Percentiles rank a stretch among this genome's conserved stretches.
Conservation (phyloP, 495 filamentous ascomycete species). For the Tetracladium setigerum region DNA sequence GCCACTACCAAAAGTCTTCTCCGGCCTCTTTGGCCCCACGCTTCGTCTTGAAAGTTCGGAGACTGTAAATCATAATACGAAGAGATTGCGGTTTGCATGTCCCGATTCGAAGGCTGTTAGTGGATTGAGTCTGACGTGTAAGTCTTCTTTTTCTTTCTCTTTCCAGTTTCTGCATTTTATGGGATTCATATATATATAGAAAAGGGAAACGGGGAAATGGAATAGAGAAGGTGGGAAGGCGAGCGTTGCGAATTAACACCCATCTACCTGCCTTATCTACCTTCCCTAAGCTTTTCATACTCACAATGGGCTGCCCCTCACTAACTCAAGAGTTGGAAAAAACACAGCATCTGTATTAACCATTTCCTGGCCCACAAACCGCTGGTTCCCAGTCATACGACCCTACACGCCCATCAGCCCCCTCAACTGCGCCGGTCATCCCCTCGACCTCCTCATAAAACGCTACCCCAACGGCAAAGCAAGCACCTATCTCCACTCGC, state of each 20-base stretch:
- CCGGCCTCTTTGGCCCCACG: slow-evolving; percentile 13
- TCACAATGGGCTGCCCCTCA: too few species aligned
- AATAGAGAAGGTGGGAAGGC: too few species aligned
- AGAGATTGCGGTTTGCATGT: slow-evolving; percentile 53
- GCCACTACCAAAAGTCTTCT: neutral
- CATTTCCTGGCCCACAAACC: slow-evolving; percentile 41
- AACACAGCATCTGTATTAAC: slow-evolving; percentile 45
- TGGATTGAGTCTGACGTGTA: slow-evolving; percentile 48
- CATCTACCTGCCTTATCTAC: too few species aligned
- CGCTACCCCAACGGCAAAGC: slow-evolving; percentile 56
- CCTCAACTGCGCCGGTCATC: slow-evolving; percentile 42
- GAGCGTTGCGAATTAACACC: too few species aligned
- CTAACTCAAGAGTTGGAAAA: too few species aligned
- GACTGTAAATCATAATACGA: slow-evolving; percentile 57
- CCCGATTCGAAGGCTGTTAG: slow-evolving; percentile 40
- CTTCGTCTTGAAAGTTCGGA: slow-evolving; percentile 43
- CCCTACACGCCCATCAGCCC: slow-evolving; percentile 55
- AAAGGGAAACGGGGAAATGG: too few species aligned
- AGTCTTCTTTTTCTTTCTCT: too few species aligned
- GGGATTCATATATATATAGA: too few species aligned
- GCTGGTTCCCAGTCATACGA: slow-evolving; percentile 44
- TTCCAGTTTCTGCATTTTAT: too few species aligned
- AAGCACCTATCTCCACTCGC: slow-evolving; percentile 51
- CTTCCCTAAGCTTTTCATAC: too few species aligned
- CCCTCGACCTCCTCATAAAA: slow-evolving; percentile 54